These are phyloP conservation scores for Syncephalastrum contaminatum DNA, from an alignment of 371 early-diverging fungal species.

Conservation along the genomic window DNA sequence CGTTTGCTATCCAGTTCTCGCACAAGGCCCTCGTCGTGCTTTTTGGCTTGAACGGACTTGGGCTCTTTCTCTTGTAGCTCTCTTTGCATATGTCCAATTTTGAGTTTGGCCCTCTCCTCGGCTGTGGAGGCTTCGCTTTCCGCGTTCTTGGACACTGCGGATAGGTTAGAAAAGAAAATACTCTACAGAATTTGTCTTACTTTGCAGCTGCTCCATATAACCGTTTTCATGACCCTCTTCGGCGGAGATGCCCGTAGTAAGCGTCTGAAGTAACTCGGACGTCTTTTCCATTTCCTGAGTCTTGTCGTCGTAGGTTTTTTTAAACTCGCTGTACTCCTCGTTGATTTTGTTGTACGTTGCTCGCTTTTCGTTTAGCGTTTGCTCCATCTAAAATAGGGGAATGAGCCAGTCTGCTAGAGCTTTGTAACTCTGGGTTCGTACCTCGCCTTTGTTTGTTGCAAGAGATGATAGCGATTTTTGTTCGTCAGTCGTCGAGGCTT, in stretches of 20 bases:
- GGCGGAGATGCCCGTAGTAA: conserved; percentile 91
- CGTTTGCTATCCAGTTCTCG: conserved; percentile 45
- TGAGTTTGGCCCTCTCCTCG: conserved; percentile 73
- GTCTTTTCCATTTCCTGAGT: conserved; percentile 63
- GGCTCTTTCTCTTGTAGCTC: conserved; percentile 63
- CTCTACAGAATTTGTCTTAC: conserved; percentile 23
- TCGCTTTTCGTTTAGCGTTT: conserved; percentile 53
- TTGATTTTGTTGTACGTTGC: conserved; percentile 43
- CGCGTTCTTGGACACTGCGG: conserved; percentile 59
- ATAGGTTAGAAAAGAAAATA: background rate
- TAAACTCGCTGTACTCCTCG: conserved; percentile 61
- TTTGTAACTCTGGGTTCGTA: conserved; percentile 10
- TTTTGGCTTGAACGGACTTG: conserved; percentile 46
- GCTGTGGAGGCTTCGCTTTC: conserved; percentile 58
- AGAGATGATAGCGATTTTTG: conserved; percentile 38
- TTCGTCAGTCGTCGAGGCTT: conserved; percentile 78
- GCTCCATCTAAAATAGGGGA: conserved; percentile 38
- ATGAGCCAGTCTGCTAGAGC: background rate
- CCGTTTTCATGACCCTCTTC: conserved; percentile 92
- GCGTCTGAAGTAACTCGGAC: conserved; percentile 87
- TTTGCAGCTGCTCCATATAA: conserved; percentile 90
- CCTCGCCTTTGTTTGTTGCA: conserved; percentile 45
- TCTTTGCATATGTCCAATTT: conserved; percentile 62
- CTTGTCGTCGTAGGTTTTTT: conserved; percentile 64
- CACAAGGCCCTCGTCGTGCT: conserved; percentile 47